Percentiles rank a stretch among this genome's conserved stretches.
Evolutionary conservation across 192 early-diverging fungal genomes (phyloP).

Genomic region (Mortierella alpina): DNA sequence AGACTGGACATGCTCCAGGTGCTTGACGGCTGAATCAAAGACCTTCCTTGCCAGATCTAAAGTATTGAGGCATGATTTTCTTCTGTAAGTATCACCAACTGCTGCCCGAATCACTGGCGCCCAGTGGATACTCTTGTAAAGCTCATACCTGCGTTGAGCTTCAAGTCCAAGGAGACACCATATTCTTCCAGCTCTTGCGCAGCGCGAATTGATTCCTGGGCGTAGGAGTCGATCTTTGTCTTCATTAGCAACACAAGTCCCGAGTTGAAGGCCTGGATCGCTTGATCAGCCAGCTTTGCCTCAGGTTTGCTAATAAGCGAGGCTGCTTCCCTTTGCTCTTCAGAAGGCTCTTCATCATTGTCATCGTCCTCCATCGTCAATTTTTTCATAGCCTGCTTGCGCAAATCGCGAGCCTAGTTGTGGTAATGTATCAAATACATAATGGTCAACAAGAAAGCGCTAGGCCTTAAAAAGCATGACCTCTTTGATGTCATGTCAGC

Average conservation of each 20-base stretch:
- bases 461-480: no score
- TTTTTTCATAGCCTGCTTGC: slow-evolving; percentile 14
- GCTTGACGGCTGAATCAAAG: slow-evolving; percentile 29
- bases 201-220: slow-evolving; percentile 42
- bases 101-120: background rate
- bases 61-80: background rate
- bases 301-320: slow-evolving; percentile 24
- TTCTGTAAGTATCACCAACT: background rate
- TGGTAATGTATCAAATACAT: no score
- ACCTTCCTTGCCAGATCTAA: slow-evolving; percentile 21
- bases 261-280: slow-evolving; percentile 15
- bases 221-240: slow-evolving; percentile 14
- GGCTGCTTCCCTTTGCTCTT: slow-evolving; percentile 34
- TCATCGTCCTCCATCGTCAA: slow-evolving; percentile 18
- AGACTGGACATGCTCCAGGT: slow-evolving; percentile 27
- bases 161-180: slow-evolving; percentile 33
- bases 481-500: no score
- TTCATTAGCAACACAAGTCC: slow-evolving; percentile 22
- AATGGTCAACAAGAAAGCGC: no score
- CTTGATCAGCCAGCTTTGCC: slow-evolving; percentile 3
- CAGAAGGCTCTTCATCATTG: slow-evolving; percentile 17
- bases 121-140: background rate
- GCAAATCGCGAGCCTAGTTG: slow-evolving; percentile 20
- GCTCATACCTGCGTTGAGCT: slow-evolving; percentile 34
- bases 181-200: slow-evolving; percentile 52